phyloP scores from a whole-genome alignment of 2,329 filamentous ascomycete species.

The Fonsecaea pedrosoi region DNA sequence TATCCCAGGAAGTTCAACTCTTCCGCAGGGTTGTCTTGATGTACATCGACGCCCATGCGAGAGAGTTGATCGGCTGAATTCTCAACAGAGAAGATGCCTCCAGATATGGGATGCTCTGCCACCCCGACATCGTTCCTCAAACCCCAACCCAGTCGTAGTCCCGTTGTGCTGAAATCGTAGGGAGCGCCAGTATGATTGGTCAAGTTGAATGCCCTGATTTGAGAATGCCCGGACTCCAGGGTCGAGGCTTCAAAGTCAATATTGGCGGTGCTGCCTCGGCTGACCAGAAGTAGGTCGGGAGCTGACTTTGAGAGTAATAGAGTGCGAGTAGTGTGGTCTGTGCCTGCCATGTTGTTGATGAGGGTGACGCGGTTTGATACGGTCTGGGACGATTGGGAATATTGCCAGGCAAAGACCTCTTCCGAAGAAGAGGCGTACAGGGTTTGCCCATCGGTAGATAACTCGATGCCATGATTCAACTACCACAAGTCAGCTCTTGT shows the following conservation, averaged over 20 bases:
- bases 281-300: conserved; percentile 67
- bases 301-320: conserved; percentile 65
- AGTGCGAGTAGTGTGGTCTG: conserved; percentile 71
- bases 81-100: conserved; percentile 66
- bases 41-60: conserved; percentile 66
- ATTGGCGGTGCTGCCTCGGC: conserved; percentile 69
- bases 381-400: conserved; percentile 60
- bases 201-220: conserved; percentile 69
- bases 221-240: conserved; percentile 65
- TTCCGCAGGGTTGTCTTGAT: conserved; percentile 73
- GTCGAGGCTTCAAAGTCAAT: conserved; percentile 63
- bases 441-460: conserved; percentile 57
- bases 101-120: conserved; percentile 57
- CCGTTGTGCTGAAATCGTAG: conserved; percentile 60
- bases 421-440: conserved; percentile 64
- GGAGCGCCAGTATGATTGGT: conserved; percentile 47
- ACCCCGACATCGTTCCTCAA: conserved; percentile 75
- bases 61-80: conserved; percentile 72
- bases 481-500: conserved; percentile 27
- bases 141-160: conserved; percentile 67
- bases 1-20: conserved; percentile 75
- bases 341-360: conserved; percentile 66
- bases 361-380: conserved; percentile 60
- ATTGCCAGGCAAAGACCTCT: conserved; percentile 69
- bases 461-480: conserved; percentile 60